phyloP scores from a whole-genome alignment of 192 early-diverging fungal genomes.

The Backusella australiensis region DNA sequence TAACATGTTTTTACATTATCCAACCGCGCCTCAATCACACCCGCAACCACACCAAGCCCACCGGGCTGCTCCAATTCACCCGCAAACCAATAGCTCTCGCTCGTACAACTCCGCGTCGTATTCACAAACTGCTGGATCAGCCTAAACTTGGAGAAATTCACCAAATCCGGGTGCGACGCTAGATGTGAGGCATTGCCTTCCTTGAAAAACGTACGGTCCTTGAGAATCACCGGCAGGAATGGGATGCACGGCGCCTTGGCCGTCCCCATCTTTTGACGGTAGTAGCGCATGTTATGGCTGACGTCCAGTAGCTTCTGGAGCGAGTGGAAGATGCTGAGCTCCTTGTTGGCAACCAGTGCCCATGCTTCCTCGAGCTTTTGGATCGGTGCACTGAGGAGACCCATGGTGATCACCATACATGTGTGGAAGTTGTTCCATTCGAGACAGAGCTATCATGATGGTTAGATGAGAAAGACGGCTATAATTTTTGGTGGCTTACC shows the following conservation, averaged over 20 bases:
- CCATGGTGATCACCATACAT: constrained; percentile 61
- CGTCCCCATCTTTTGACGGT: constrained; percentile 49
- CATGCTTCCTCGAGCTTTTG: constrained; percentile 42
- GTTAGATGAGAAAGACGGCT: neutral
- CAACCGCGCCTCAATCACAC: neutral
- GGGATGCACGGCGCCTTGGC: constrained; percentile 54
- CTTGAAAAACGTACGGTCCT: constrained; percentile 71
- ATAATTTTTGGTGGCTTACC: constrained; percentile 11
- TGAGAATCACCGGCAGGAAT: constrained; percentile 67
- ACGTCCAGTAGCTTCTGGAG: constrained; percentile 62
- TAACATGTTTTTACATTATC: neutral
- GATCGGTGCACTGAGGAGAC: constrained; percentile 49
- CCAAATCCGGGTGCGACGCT: constrained; percentile 15
- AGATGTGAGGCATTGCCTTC: constrained; percentile 51
- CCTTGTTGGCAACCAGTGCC: constrained; percentile 41
- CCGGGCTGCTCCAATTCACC: constrained; percentile 23
- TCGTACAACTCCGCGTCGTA: constrained; percentile 30
- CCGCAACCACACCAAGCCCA: neutral
- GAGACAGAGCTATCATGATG: constrained; percentile 39
- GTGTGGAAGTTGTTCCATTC: constrained; percentile 67
- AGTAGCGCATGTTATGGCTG: constrained; percentile 61
- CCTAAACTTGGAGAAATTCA: constrained; percentile 55
- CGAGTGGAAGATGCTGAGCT: constrained; percentile 39
- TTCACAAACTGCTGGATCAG: constrained; percentile 42
- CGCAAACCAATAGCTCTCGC: constrained; percentile 44